These are phyloP conservation scores for Puccinia horiana DNA, from an alignment of 1,284 basidiomycete species.

Conservation along the genomic window DNA sequence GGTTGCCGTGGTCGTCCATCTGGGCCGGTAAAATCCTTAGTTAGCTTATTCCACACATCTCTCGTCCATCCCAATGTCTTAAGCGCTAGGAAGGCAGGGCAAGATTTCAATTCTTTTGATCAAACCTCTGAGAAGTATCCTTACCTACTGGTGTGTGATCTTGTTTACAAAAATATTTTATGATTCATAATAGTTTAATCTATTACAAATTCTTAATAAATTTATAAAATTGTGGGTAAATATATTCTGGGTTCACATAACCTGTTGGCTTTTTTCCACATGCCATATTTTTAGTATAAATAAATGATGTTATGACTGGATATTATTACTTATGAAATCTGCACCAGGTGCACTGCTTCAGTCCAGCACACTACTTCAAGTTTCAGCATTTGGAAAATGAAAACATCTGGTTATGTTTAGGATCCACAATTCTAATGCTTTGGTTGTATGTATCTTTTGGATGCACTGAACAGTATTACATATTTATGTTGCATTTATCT, in stretches of 20 bases:
- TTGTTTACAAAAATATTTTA: neutral
- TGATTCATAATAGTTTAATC: neutral
- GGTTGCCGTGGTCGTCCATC: constrained; percentile 79
- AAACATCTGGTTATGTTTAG: too few species aligned
- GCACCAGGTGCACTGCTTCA: too few species aligned
- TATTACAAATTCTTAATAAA: neutral
- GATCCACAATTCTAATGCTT: too few species aligned
- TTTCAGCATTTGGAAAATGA: too few species aligned
- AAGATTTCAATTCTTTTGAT: neutral
- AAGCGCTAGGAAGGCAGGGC: neutral
- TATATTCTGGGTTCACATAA: neutral
- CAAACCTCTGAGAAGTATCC: neutral
- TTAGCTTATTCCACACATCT: neutral
- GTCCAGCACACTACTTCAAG: too few species aligned
- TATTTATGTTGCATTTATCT: too few species aligned
- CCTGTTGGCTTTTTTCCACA: neutral
- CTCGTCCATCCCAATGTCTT: neutral
- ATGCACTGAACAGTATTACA: too few species aligned
- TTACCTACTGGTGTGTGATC: neutral
- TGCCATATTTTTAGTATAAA: too few species aligned
- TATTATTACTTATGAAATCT: too few species aligned
- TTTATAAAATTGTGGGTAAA: neutral
- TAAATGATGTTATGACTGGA: too few species aligned
- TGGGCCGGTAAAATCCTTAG: constrained; percentile 55
- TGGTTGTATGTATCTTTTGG: too few species aligned